Conservation (phyloP, 2,329 filamentous ascomycete genomes). For the Fusarium continuum region DNA sequence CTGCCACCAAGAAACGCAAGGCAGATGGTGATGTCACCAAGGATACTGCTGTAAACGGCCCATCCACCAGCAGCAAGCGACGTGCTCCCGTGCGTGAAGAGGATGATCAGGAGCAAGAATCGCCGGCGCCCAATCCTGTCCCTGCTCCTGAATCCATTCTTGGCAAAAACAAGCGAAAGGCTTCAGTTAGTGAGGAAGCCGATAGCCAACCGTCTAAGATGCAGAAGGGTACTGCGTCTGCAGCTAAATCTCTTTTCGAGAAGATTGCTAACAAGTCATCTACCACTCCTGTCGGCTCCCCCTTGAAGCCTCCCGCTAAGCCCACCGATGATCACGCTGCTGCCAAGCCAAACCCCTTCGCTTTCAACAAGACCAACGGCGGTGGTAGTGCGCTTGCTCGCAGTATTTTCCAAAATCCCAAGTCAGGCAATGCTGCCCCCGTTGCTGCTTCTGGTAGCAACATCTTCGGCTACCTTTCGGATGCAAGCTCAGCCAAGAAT, state of each 20-base stretch:
- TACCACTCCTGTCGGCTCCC: constrained; percentile 46
- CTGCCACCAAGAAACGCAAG: constrained; percentile 63
- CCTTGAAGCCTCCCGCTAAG: constrained; percentile 47
- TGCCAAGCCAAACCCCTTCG: constrained; percentile 48
- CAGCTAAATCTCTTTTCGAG: constrained; percentile 66
- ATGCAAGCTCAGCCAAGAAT: constrained; percentile 63
- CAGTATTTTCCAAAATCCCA: constrained; percentile 55
- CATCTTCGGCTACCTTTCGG: constrained; percentile 69
- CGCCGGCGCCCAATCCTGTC: constrained; percentile 49
- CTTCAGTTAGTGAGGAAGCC: constrained; percentile 55
- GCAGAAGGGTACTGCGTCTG: constrained; percentile 61
- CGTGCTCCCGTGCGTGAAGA: constrained; percentile 56
- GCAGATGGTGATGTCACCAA: constrained; percentile 60
- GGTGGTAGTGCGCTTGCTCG: constrained; percentile 48
- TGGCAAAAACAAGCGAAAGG: constrained; percentile 64
- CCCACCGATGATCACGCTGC: constrained; percentile 39
- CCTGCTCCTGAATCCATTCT: constrained; percentile 41
- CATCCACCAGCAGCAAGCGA: constrained; percentile 57
- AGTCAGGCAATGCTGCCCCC: constrained; percentile 43
- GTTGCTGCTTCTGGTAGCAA: constrained; percentile 51
- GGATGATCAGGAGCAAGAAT: constrained; percentile 50
- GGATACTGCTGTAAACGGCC: constrained; percentile 48
- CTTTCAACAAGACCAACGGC: constrained; percentile 49
- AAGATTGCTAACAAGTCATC: constrained; percentile 63
- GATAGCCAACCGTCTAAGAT: constrained; percentile 62